A percentile compares a stretch with the other conserved stretches of the same genome.
Conservation (phyloP, 805 yeast species). For the Yamadazyma scolyti region DNA sequence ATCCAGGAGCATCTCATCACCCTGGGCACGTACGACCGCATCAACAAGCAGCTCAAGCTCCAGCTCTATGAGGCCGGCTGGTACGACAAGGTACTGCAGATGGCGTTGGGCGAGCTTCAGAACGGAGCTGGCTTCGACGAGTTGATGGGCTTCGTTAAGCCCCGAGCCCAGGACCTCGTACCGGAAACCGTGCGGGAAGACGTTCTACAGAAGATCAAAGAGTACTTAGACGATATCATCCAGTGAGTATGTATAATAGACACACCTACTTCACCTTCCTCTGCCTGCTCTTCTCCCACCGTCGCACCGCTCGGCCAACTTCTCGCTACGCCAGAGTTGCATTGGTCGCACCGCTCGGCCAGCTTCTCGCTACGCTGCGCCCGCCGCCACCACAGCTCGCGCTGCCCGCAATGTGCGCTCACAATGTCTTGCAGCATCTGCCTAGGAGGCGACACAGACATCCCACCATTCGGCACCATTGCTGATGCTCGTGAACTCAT, state of each 20-base stretch:
- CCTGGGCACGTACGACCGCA: constrained; percentile 78
- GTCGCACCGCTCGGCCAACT: no score
- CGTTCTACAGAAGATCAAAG: constrained; percentile 53
- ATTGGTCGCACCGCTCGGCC: no score
- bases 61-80: constrained; percentile 77
- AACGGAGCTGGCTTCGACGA: constrained; percentile 46
- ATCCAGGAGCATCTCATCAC: constrained; percentile 69
- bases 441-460: constrained; percentile 34
- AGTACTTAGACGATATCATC: constrained; percentile 49
- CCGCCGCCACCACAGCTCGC: neutral
- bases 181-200: constrained; percentile 63
- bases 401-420: no score
- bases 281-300: neutral
- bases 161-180: constrained; percentile 67
- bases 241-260: constrained; percentile 13
- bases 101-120: constrained; percentile 49
- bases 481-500: constrained; percentile 34
- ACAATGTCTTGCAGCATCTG: constrained; percentile 33
- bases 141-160: constrained; percentile 51
- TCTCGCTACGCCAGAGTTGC: no score
- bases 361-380: neutral
- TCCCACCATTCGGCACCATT: constrained; percentile 36
- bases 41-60: constrained; percentile 59
- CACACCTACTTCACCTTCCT: neutral
- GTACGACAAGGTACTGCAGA: constrained; percentile 67